Percentiles rank a stretch among this genome's conserved stretches.
These are phyloP conservation scores for Aspergillus caelatus DNA, from an alignment of 2,329 filamentous ascomycete species.

Conservation along the genomic window DNA sequence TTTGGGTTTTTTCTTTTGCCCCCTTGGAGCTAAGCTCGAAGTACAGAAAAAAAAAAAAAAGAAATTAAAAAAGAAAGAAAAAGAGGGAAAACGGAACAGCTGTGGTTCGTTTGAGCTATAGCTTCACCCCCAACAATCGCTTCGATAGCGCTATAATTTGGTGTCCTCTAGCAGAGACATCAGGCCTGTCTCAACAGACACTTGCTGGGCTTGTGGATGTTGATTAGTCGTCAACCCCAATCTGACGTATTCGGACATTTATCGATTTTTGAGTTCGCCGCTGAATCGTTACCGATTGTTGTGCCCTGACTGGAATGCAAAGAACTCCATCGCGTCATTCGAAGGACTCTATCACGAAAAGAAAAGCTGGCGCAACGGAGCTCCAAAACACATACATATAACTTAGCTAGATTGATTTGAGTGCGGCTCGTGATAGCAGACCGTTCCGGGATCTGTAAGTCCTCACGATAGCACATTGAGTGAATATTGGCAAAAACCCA, in stretches of 20 bases:
- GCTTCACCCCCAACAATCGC: constrained; percentile 6
- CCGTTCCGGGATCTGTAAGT: constrained; percentile 7
- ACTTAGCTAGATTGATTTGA: constrained; percentile 8
- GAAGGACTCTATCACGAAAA: background rate
- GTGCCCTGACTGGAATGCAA: background rate
- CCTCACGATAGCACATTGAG: constrained; percentile 1
- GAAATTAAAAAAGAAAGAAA: constrained; percentile 12
- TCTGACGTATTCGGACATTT: background rate
- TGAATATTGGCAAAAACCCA: constrained; percentile 8
- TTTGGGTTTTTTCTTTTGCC: background rate
- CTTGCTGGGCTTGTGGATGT: constrained; percentile 35
- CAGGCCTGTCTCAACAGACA: constrained; percentile 24
- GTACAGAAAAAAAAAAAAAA: constrained; percentile 10
- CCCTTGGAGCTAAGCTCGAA: background rate
- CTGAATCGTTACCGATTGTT: background rate
- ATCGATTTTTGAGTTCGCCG: background rate
- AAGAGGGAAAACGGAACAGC: constrained; percentile 21
- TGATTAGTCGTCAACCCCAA: constrained; percentile 13
- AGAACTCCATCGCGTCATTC: background rate
- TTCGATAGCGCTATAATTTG: constrained; percentile 22
- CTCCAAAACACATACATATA: background rate
- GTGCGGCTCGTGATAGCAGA: background rate
- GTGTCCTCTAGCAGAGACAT: constrained; percentile 27
- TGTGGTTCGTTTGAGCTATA: constrained; percentile 10
- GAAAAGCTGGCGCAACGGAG: background rate